Base-by-base conservation (phyloP, 1,139 yeast genomes). In the Trichomonascaceae sp. region DNA sequence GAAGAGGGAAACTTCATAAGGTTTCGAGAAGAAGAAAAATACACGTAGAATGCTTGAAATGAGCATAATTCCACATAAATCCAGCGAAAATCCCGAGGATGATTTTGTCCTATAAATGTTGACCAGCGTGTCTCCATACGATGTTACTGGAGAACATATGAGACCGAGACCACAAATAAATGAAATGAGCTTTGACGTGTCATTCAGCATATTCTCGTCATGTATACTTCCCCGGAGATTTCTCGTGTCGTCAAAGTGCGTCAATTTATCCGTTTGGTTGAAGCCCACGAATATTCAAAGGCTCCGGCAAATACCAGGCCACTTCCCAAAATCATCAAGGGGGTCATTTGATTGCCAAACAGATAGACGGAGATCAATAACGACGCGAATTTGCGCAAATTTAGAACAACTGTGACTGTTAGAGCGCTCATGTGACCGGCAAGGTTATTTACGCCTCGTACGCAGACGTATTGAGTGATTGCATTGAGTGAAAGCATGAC, bases 11-110 rank as follows among this genome's bases (percentile, higher is more conserved):
- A 80, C 69, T 66, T 90, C 96, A 67, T 84, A 90, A 0, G 96
- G 96, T 47, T 84, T 79, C 52, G 89, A 83, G 58, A 84, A 70
- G 71, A 85, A 90, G 72, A 87, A 90, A 53, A 83, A 81, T 19
- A 90, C 83, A 58, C 95, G 76, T 46, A 89, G 71, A 4, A 84
- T 80, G 49, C 89, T 81, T 1, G 96, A 86, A 62, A 88, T 76
- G 57, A 90, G 69, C 96, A 90, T 89, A 10, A 96, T 87, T 15
- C 91, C 93, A 70, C 96, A 90, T 13, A 90, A 86, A 68, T 90
- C 97, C 20, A 89, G 75, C 7, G 95, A 84, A 66, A 89, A 89
- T 30, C 97, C 97, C 38, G 80, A 76, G 1, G 93, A 80, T 1
- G 90, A 78, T 65, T 82, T 74, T 46, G 80, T 79, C 51, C 77